A percentile compares a stretch with the other conserved stretches of the same genome.
Evolutionary conservation across 192 early-diverging fungal species (phyloP).

Genomic region (Mortierella claussenii): DNA sequence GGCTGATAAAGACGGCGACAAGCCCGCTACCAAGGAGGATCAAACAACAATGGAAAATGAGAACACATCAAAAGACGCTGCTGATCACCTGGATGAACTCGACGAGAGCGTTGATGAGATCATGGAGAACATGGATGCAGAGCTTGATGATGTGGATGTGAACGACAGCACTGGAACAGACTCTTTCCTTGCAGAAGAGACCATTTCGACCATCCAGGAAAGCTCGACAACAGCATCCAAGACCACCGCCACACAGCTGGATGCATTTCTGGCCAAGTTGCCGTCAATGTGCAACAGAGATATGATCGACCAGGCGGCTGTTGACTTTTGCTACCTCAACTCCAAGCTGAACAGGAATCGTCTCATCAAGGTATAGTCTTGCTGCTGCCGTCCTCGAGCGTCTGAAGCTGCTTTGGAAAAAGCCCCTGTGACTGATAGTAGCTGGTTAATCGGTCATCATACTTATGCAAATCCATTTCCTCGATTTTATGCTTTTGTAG

Average conservation of each 20-base stretch:
- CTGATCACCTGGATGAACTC: conserved; percentile 28
- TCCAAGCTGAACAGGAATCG: conserved; percentile 78
- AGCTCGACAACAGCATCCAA: conserved; percentile 24
- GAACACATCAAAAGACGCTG: conserved; percentile 23
- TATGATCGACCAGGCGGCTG: conserved; percentile 87
- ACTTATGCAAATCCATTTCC: neutral
- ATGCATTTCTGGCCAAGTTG: conserved; percentile 77
- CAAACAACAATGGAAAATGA: conserved; percentile 15
- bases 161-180: conserved; percentile 41
- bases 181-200: conserved; percentile 36
- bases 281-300: conserved; percentile 83
- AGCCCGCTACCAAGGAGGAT: conserved; percentile 57
- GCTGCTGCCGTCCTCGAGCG: no score
- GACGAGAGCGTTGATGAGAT: conserved; percentile 24
- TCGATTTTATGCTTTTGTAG: conserved; percentile 18
- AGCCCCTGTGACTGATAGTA: no score
- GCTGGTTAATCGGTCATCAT: no score
- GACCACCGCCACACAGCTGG: conserved; percentile 61
- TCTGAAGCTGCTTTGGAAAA: no score
- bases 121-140: conserved; percentile 35
- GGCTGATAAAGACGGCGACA: conserved; percentile 37
- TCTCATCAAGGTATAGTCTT: conserved; percentile 68
- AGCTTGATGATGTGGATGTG: conserved; percentile 34
- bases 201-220: conserved; percentile 12
- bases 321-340: conserved; percentile 95